phyloP scores from a whole-genome alignment of 2,329 filamentous ascomycete species.

The Fusarium sp. region DNA sequence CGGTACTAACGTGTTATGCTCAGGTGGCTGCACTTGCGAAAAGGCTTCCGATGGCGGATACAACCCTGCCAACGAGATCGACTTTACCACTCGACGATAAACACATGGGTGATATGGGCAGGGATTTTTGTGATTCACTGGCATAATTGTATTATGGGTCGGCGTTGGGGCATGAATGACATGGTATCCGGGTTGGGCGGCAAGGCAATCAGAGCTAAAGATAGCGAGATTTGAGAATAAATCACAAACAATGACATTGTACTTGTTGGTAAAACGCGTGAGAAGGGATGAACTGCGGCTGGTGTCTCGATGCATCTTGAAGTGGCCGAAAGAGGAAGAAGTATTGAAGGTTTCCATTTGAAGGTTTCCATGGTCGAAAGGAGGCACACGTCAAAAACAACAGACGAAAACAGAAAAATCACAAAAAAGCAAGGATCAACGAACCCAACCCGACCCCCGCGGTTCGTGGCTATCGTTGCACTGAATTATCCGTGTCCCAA shows the following conservation, averaged over 20 bases:
- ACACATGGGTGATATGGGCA: not conserved
- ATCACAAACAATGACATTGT: not conserved
- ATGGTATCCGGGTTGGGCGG: conserved; percentile 13
- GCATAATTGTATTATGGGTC: conserved; percentile 20
- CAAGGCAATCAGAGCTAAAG: conserved; percentile 19
- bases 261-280: not conserved
- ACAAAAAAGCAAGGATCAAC: not conserved
- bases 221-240: conserved; percentile 19
- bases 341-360: not conserved
- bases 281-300: not conserved
- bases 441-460: not conserved
- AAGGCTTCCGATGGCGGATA: conserved; percentile 72
- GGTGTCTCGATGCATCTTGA: not conserved
- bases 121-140: not conserved
- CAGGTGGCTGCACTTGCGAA: conserved; percentile 84
- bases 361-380: not conserved
- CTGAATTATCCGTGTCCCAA: conserved; percentile 16
- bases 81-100: conserved; percentile 77
- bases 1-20: conserved; percentile 20
- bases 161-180: conserved; percentile 32
- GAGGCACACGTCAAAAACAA: not conserved
- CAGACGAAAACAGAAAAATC: not conserved
- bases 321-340: not conserved
- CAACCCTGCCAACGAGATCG: conserved; percentile 77
- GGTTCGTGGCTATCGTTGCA: not conserved